Conservation (phyloP, 768 basidiomycete genomes). For the Pleurotus giganteus region DNA sequence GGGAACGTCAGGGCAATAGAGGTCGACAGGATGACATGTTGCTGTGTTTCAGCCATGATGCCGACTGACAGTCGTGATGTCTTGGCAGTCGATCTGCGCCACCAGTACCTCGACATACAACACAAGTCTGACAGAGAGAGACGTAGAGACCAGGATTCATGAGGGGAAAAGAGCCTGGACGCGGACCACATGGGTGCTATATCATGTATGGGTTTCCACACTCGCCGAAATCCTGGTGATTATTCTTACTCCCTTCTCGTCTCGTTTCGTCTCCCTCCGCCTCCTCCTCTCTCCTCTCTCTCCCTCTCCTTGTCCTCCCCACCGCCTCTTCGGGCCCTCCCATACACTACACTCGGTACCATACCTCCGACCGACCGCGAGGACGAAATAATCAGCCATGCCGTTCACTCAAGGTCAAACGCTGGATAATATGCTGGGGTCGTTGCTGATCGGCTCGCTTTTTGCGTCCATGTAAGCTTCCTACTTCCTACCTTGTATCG, state of each 20-base stretch:
- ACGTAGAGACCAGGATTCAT: no score
- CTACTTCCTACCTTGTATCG: neutral
- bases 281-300: neutral
- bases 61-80: no score
- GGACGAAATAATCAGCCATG: neutral
- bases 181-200: neutral
- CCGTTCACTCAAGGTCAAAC: neutral
- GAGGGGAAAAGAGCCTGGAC: no score
- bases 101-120: no score
- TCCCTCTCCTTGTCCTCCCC: neutral
- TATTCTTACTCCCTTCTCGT: neutral
- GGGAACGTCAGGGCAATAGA: no score
- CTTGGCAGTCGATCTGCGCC: no score
- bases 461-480: slow-evolving; percentile 1
- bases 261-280: neutral
- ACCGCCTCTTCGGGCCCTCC: neutral
- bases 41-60: no score
- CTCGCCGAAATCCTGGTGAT: neutral
- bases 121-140: no score
- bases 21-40: no score
- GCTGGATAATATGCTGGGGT: slow-evolving; percentile 6
- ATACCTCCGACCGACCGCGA: neutral
- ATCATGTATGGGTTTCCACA: neutral
- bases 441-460: slow-evolving; percentile 1
- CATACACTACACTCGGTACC: no score